These are phyloP conservation scores for Aspergillus quadrilineatus DNA, from an alignment of 2,329 filamentous ascomycete species.

Conservation along the genomic window DNA sequence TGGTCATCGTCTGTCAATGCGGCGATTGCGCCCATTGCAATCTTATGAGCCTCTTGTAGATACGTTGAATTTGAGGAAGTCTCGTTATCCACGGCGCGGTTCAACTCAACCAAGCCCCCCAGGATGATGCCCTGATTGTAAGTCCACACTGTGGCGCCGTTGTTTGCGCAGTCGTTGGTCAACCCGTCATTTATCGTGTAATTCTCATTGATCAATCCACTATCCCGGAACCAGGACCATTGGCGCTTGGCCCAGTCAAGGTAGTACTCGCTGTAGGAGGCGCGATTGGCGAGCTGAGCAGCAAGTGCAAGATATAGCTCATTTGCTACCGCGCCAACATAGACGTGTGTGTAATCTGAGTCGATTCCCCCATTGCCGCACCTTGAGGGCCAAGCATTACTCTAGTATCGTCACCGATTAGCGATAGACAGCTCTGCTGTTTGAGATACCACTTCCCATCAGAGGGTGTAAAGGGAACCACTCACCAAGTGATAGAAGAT, in stretches of 20 bases:
- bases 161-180: slow-evolving; percentile 49
- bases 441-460: too few species aligned
- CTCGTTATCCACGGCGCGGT: slow-evolving; percentile 10
- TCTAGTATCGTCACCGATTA: slow-evolving; percentile 11
- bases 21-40: neutral
- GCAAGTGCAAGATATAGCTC: slow-evolving; percentile 57
- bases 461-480: neutral
- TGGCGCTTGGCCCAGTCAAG: slow-evolving; percentile 48
- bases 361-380: slow-evolving; percentile 50
- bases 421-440: too few species aligned
- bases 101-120: slow-evolving; percentile 56
- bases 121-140: slow-evolving; percentile 65
- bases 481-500: slow-evolving; percentile 51
- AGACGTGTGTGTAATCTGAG: slow-evolving; percentile 48
- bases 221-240: slow-evolving; percentile 53
- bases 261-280: slow-evolving; percentile 40
- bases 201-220: slow-evolving; percentile 49
- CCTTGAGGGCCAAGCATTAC: slow-evolving; percentile 43
- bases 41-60: neutral
- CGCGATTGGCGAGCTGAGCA: slow-evolving; percentile 56
- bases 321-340: slow-evolving; percentile 57
- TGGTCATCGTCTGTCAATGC: neutral
- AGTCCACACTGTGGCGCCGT: slow-evolving; percentile 46
- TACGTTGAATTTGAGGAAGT: neutral
- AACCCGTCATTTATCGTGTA: slow-evolving; percentile 58